Conservation (phyloP, 805 yeast genomes). For the Osmozyma mogii region DNA sequence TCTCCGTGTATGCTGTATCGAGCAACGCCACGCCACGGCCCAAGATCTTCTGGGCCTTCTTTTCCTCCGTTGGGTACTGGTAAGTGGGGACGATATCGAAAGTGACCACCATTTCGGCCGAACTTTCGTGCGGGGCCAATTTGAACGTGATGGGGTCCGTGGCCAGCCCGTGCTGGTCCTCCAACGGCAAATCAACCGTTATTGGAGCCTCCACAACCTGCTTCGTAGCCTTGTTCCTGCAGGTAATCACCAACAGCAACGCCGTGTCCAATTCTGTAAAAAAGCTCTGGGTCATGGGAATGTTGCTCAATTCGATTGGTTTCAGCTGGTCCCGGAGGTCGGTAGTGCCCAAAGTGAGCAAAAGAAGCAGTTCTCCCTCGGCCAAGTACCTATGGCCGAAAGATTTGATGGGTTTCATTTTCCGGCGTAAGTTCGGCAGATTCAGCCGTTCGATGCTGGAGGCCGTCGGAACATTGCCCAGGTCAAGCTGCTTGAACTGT, state of each 20-base stretch:
- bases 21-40: conserved; percentile 83
- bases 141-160: conserved; percentile 72
- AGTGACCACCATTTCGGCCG: conserved; percentile 49
- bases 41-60: conserved; percentile 36
- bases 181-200: conserved; percentile 71
- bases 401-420: conserved; percentile 57
- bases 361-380: conserved; percentile 57
- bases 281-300: conserved; percentile 68
- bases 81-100: conserved; percentile 92
- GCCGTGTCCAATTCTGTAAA: conserved; percentile 88
- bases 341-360: conserved; percentile 81
- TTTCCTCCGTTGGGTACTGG: conserved; percentile 29
- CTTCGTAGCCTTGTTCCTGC: conserved; percentile 22
- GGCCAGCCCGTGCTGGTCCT: conserved; percentile 63
- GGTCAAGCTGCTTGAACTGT: conserved; percentile 27
- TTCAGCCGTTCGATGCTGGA: conserved; percentile 11
- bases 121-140: conserved; percentile 36
- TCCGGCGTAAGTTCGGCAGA: conserved; percentile 14
- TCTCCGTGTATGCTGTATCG: conserved; percentile 51
- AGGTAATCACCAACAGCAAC: conserved; percentile 57
- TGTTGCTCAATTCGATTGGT: conserved; percentile 62
- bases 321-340: conserved; percentile 54
- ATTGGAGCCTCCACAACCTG: conserved; percentile 45
- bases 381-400: conserved; percentile 76
- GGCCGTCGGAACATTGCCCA: conserved; percentile 14